phyloP scores from a whole-genome alignment of 495 filamentous ascomycete species.

The Chaetomium fimeti region DNA sequence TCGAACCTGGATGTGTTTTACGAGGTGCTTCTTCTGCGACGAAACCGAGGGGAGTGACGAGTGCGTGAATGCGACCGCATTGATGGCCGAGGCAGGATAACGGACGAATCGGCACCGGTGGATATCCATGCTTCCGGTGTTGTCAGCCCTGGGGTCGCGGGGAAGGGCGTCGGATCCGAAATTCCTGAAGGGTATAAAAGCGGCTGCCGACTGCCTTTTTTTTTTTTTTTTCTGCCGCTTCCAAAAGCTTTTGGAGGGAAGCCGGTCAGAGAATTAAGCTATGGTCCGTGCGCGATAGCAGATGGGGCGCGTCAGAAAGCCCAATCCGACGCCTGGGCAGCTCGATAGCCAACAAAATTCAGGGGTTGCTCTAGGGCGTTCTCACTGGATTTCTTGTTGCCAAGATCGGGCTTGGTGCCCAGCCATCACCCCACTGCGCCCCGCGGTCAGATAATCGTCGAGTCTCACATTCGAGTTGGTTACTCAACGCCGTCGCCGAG shows the following conservation, averaged over 20 bases:
- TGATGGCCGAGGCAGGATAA: slow-evolving; percentile 91
- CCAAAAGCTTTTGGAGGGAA: slow-evolving; percentile 26
- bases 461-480: neutral
- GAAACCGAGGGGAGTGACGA: slow-evolving; percentile 61
- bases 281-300: slow-evolving; percentile 30
- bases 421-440: neutral
- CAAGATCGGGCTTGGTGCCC: too few relatives aligned
- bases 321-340: neutral
- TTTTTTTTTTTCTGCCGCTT: slow-evolving; percentile 40
- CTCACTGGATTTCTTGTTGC: neutral
- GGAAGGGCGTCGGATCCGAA: slow-evolving; percentile 17
- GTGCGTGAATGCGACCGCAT: slow-evolving; percentile 90
- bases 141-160: slow-evolving; percentile 21
- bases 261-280: slow-evolving; percentile 32
- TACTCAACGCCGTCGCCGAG: neutral
- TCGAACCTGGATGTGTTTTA: slow-evolving; percentile 51
- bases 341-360: slow-evolving; percentile 4
- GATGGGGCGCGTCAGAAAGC: neutral
- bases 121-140: slow-evolving; percentile 70
- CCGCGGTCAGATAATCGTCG: slow-evolving; percentile 3
- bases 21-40: slow-evolving; percentile 55
- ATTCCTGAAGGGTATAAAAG: slow-evolving; percentile 4
- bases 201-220: slow-evolving; percentile 30
- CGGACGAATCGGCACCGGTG: slow-evolving; percentile 96
- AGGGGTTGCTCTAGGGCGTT: neutral